Percentiles rank a stretch among this genome's conserved stretches.
Evolutionary conservation across 177 flowering plant genomes (phyloP).

Genomic region (Vitis hybrid): DNA sequence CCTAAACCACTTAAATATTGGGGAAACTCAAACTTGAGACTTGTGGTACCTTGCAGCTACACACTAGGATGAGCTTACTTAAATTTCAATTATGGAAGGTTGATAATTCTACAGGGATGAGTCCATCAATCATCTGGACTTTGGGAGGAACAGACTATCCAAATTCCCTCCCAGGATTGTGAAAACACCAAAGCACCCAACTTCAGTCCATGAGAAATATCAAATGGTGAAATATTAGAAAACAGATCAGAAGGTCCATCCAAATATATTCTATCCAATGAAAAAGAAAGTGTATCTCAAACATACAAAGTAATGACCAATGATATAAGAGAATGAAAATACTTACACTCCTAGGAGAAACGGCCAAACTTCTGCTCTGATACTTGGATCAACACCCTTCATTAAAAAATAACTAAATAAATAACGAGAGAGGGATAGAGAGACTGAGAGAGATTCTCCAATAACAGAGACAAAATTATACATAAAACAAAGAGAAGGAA

Average conservation of each 20-base stretch:
- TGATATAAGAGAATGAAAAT: background rate
- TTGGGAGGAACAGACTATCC: background rate
- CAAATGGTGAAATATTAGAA: background rate
- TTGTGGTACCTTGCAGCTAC: no score
- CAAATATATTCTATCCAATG: no score
- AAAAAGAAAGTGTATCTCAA: background rate
- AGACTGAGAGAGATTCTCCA: background rate
- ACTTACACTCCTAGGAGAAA: slow-evolving; percentile 98
- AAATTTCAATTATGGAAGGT: background rate
- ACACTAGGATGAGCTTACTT: no score
- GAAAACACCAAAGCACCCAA: background rate
- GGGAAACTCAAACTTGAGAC: no score
- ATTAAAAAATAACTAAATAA: slow-evolving; percentile 15
- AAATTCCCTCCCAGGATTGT: background rate
- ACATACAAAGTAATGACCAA: background rate
- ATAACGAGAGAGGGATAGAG: background rate
- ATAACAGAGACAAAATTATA: background rate
- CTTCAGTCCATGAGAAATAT: background rate
- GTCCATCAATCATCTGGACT: background rate
- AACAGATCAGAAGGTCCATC: background rate
- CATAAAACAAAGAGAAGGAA: background rate
- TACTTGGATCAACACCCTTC: slow-evolving; percentile 92
- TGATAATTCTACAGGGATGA: background rate
- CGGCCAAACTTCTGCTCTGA: slow-evolving; percentile 94
- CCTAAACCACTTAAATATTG: no score